Conservation (phyloP, 495 filamentous ascomycete species). For the Hypoxylon perforatum region DNA sequence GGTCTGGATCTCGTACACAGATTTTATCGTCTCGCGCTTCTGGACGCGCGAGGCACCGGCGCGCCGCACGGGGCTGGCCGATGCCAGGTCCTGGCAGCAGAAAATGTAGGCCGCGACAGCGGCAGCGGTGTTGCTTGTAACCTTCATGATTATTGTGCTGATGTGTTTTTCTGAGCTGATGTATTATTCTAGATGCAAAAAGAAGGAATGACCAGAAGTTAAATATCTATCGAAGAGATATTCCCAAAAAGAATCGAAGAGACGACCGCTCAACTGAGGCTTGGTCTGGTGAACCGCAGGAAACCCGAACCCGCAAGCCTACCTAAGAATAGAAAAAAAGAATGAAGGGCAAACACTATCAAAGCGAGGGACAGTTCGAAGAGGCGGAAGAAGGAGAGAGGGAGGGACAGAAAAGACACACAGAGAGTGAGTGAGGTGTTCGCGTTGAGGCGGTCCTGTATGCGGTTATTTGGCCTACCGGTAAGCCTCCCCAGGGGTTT, state of each 20-base stretch:
- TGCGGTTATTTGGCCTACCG: constrained; percentile 9
- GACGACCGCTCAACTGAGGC: constrained; percentile 15
- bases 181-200: background rate
- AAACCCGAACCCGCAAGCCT: constrained; percentile 40
- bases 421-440: background rate
- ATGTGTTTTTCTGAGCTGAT: background rate
- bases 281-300: constrained; percentile 11
- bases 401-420: constrained; percentile 2
- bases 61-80: constrained; percentile 36
- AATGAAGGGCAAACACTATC: constrained; percentile 14
- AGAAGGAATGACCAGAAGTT: constrained; percentile 17
- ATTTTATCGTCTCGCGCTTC: constrained; percentile 29
- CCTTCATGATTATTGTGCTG: constrained; percentile 39
- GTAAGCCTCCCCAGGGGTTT: constrained; percentile 6
- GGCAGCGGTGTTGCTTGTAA: constrained; percentile 30
- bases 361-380: constrained; percentile 26
- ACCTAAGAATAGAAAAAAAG: constrained; percentile 3
- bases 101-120: constrained; percentile 32
- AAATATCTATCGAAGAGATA: background rate
- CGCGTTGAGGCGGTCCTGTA: background rate
- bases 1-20: constrained; percentile 43
- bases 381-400: constrained; percentile 8
- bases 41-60: constrained; percentile 35
- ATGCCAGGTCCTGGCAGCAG: constrained; percentile 22
- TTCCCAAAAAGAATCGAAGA: constrained; percentile 4